Conservation (phyloP, 2,329 filamentous ascomycete genomes). For the Monilinia laxa region DNA sequence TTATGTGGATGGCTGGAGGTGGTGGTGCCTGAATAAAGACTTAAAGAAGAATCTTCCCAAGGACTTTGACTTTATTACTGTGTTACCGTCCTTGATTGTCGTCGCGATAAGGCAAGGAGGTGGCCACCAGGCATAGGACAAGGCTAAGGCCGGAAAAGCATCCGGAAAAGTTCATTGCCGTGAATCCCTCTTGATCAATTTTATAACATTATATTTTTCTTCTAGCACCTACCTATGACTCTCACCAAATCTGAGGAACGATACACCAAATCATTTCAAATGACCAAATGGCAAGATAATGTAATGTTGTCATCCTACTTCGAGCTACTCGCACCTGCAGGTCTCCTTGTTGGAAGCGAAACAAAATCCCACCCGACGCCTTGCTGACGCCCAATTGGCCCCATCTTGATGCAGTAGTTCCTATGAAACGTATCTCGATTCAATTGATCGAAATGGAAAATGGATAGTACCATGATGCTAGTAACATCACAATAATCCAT, state of each 20-base stretch:
- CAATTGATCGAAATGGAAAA: constrained; percentile 23
- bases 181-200: not conserved
- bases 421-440: constrained; percentile 12
- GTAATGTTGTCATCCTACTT: not conserved
- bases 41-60: too few relatives aligned
- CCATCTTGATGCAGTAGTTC: constrained; percentile 7
- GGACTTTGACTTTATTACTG: too few relatives aligned
- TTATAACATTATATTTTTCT: not conserved
- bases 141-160: not conserved
- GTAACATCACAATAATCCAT: not conserved
- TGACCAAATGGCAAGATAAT: not conserved
- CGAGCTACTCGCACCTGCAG: not conserved
- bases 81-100: not conserved
- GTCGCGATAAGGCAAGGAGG: not conserved
- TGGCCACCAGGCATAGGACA: not conserved
- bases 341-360: constrained; percentile 12
- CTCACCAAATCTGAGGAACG: too few relatives aligned
- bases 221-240: too few relatives aligned
- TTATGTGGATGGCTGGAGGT: not conserved
- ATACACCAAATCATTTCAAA: not conserved
- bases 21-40: not conserved
- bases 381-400: constrained; percentile 16
- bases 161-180: not conserved
- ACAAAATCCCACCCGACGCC: constrained; percentile 5
- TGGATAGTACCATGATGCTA: constrained; percentile 13